Evolutionary conservation across 2,329 filamentous ascomycete species (phyloP).

Genomic region (Talaromyces verruculosus): DNA sequence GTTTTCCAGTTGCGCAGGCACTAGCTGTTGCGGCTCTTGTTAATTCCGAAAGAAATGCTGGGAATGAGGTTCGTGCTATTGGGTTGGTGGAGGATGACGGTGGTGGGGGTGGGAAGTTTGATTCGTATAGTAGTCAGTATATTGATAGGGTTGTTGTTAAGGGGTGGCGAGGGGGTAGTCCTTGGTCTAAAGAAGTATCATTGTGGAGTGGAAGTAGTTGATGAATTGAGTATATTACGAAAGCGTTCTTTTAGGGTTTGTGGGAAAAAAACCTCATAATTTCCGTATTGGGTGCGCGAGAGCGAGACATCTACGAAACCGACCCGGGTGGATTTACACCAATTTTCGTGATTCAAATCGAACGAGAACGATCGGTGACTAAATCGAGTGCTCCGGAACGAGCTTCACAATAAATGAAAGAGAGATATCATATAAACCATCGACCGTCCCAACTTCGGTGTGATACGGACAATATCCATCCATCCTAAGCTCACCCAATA

Average conservation of each 20-base stretch:
- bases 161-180: conserved; percentile 36
- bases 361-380: background rate
- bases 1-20: background rate
- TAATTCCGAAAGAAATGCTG: background rate
- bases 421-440: background rate
- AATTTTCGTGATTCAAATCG: background rate
- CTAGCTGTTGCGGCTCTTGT: background rate
- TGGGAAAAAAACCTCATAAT: background rate
- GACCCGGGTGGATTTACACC: background rate
- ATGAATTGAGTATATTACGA: background rate
- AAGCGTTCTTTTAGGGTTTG: background rate
- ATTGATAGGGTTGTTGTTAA: conserved; percentile 4
- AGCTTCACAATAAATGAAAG: background rate
- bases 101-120: background rate
- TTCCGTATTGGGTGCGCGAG: background rate
- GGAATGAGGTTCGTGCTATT: background rate
- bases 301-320: background rate
- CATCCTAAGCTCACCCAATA: too few relatives aligned
- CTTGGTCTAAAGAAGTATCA: background rate
- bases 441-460: background rate
- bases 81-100: background rate
- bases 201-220: background rate
- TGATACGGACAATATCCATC: background rate
- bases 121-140: conserved; percentile 7
- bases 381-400: background rate